These are phyloP conservation scores for Hyaloperonospora arabidopsidis DNA, from an alignment of 352 stramenopile genomes.

Conservation along the genomic window DNA sequence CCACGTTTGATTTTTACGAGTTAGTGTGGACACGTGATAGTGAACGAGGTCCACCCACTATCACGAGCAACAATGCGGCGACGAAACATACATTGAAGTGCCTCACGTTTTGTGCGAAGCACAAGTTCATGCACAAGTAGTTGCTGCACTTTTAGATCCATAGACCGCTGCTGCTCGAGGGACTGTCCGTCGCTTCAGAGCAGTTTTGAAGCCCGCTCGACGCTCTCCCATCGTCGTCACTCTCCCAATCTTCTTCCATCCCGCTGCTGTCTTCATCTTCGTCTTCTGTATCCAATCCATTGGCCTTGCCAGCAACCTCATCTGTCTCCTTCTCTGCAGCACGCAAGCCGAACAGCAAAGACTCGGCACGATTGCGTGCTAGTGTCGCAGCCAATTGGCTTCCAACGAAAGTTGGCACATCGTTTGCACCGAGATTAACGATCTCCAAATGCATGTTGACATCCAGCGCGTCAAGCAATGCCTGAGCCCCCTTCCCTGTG, in stretches of 20 bases:
- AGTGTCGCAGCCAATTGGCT: slow-evolving; percentile 44
- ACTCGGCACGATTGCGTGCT: slow-evolving; percentile 46
- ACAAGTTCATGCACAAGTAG: not conserved
- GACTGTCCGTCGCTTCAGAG: slow-evolving; percentile 29
- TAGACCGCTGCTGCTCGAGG: slow-evolving; percentile 35
- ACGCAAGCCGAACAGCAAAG: slow-evolving; percentile 28
- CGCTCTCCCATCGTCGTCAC: slow-evolving; percentile 29
- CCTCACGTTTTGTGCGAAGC: too few species aligned
- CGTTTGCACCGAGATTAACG: slow-evolving; percentile 50
- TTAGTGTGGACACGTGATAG: not conserved
- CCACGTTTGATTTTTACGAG: not conserved
- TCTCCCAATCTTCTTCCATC: slow-evolving; percentile 14
- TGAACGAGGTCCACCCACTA: too few species aligned
- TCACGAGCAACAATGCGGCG: too few species aligned
- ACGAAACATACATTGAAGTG: too few species aligned
- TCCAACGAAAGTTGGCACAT: slow-evolving; percentile 32
- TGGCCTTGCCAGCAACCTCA: slow-evolving; percentile 29
- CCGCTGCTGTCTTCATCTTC: slow-evolving; percentile 18
- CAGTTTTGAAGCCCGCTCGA: slow-evolving; percentile 60
- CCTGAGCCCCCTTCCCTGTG: slow-evolving; percentile 32
- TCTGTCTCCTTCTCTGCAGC: slow-evolving; percentile 43
- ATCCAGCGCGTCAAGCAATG: slow-evolving; percentile 52
- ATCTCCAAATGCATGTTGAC: slow-evolving; percentile 59
- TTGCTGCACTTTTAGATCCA: slow-evolving; percentile 24
- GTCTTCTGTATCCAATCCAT: slow-evolving; percentile 13